These are phyloP conservation scores for Coelastrella sp. DNA, from an alignment of 139 green algal genomes.

Conservation along the genomic window DNA sequence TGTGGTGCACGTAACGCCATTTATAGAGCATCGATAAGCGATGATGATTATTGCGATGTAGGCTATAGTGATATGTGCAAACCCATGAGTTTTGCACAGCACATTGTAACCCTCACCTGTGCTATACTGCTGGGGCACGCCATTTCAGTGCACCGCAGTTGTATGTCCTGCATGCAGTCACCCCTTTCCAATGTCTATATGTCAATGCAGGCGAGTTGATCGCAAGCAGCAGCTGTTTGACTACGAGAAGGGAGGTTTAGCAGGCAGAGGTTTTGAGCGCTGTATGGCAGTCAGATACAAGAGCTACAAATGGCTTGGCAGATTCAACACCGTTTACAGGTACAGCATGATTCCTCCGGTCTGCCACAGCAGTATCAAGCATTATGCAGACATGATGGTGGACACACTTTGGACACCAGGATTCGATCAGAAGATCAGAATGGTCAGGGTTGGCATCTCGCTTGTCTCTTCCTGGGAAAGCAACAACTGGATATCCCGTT, in stretches of 20 bases:
- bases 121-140: no score
- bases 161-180: no score
- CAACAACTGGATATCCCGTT: not conserved
- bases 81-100: no score
- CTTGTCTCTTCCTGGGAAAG: not conserved
- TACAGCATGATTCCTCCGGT: not conserved
- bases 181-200: not conserved
- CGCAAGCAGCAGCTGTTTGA: conserved; percentile 8
- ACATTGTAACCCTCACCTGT: no score
- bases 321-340: conserved; percentile 18
- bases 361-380: not conserved
- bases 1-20: no score
- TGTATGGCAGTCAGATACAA: conserved; percentile 28
- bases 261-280: not conserved
- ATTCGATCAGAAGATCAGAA: no score
- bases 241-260: conserved; percentile 17
- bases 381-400: not conserved
- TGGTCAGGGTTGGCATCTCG: no score
- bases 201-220: not conserved
- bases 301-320: conserved; percentile 25
- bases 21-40: no score
- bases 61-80: no score
- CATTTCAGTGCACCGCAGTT: not conserved
- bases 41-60: no score
- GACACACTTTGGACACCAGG: no score